Base-by-base conservation (phyloP, 495 filamentous ascomycete genomes). In the Hypomontagnella submonticulosa region DNA sequence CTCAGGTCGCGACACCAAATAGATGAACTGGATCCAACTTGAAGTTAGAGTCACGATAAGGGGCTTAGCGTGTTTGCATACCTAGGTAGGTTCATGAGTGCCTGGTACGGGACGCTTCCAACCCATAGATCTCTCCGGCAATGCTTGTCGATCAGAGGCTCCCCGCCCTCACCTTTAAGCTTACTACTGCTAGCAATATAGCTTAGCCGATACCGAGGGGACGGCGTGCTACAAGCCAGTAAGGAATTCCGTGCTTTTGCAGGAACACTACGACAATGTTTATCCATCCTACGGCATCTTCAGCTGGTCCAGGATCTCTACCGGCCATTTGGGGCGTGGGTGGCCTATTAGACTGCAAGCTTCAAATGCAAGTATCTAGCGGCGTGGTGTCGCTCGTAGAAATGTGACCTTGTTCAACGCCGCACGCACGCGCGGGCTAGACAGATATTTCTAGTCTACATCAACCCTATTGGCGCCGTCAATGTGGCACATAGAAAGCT, bases 281-380 rank as follows among this genome's bases (percentile, higher is more conserved):
- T 58, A 57, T 58, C 42, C 52, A 63, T 61, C 64, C 47, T 63
- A 16, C 58, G 52, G 48, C 42, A 63, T 11, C 13, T 41, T 42
- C 58, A 58, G 57, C 58, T 52, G 30, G 44, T 46, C 40, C 36
- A 18, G 57, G 44, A 40, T 37, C 16, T 23, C 41, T 27, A 27
- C 23, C 23, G 23, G 23, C 23, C 23, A 27, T 27, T 40, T 18
- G 16, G 8, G 19, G 15, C 44, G 36, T 53, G 46, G 23, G 46
- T 13, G 43, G 11, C 43, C 38, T 47, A 57, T 52, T 30, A 49
- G 41, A 58, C 42, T 15, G 18, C 38, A 36, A 34, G 23, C 3
- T 27, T 2, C 6, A 27, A 27, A 27, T 27, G 23, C 2, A 27
- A 27, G 6, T 27, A 27, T 6, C 3, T 27, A 27, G 23, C 23